Evolutionary conservation across 1,139 yeast genomes (phyloP), one percentile per base, ranked within the genome.

Genomic region (Hanseniaspora gamundiae): DNA sequence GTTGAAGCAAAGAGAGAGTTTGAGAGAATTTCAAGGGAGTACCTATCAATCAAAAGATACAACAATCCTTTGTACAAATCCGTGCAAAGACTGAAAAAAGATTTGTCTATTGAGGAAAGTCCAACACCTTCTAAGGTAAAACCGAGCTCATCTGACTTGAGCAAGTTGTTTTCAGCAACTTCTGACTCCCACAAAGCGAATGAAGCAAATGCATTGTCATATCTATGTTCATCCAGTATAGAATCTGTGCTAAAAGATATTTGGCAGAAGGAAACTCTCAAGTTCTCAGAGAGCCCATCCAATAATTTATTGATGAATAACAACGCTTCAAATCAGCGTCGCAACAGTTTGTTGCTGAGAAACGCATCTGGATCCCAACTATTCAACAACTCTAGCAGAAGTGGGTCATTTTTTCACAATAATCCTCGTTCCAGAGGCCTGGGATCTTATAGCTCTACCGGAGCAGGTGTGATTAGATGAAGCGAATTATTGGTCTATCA

Each of bases 21-120:
- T 57, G 94, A 84, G 56, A 68, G 86, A 48, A 70, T 82, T 39
- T 76, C 86, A 20, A 67, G 87, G 49, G 94, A 84, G 54, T 82
- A 78, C 52, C 65, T 78, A 44, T 81, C 77, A 51, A 80, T 81
- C 0, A 65, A 87, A 52, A 68, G 93, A 49, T 75, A 80, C 57
- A 64, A 67, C 35, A 82, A 82, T 49, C 94, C 95, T 0, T 64
- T 82, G 3, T 73, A 74, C 1, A 83, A 77, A 44, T 71, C 85
- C 10, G 62, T 83, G 14, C 42, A 44, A 31, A 41, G 39, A 27
- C 20, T 44, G 5, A 30, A 41, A 19, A 26, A 13, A 4, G 21
- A 35, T 5, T 6, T 39, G 3, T 33, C 24, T 8, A 35, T 28
- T 35, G 39, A 43, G 2, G 22, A 39, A 2, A 29, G 11, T 4